These are phyloP conservation scores for Stramenopiles sp. DNA, from an alignment of 352 stramenopile species.

Conservation along the genomic window DNA sequence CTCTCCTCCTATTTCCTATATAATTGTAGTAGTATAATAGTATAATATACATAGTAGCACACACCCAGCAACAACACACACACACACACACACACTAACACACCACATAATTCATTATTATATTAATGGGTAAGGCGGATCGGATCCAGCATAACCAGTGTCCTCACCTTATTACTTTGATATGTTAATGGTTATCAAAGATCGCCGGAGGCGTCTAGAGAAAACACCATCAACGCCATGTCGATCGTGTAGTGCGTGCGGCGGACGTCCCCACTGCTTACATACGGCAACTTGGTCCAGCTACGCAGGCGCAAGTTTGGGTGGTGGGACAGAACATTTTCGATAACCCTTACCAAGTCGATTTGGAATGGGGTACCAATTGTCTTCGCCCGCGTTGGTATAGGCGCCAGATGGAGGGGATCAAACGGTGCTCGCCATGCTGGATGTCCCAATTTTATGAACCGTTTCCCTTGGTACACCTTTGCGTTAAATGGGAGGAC, in stretches of 20 bases:
- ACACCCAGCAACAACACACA: too few relatives aligned
- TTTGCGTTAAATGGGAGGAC: constrained; percentile 15
- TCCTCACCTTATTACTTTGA: too few relatives aligned
- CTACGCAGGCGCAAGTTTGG: background rate
- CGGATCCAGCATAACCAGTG: too few relatives aligned
- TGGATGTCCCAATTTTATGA: background rate
- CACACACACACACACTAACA: too few relatives aligned
- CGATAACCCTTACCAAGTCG: background rate
- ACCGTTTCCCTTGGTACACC: background rate
- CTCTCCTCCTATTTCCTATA: too few relatives aligned
- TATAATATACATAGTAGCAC: too few relatives aligned
- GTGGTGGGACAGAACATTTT: background rate
- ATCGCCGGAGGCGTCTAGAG: too few relatives aligned
- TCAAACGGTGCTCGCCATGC: background rate
- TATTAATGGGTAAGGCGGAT: too few relatives aligned
- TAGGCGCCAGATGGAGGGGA: background rate
- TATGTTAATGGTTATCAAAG: too few relatives aligned
- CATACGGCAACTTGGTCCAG: constrained; percentile 16
- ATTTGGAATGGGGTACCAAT: background rate
- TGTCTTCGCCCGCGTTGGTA: background rate
- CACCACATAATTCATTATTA: too few relatives aligned
- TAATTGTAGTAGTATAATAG: too few relatives aligned
- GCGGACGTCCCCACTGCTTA: constrained; percentile 4
- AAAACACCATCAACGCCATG: constrained; percentile 16
- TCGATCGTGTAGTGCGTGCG: constrained; percentile 15